Evolutionary conservation across 1,139 yeast genomes (phyloP), one percentile per base, ranked within the genome.

Genomic region (Yamadazyma dendronema): DNA sequence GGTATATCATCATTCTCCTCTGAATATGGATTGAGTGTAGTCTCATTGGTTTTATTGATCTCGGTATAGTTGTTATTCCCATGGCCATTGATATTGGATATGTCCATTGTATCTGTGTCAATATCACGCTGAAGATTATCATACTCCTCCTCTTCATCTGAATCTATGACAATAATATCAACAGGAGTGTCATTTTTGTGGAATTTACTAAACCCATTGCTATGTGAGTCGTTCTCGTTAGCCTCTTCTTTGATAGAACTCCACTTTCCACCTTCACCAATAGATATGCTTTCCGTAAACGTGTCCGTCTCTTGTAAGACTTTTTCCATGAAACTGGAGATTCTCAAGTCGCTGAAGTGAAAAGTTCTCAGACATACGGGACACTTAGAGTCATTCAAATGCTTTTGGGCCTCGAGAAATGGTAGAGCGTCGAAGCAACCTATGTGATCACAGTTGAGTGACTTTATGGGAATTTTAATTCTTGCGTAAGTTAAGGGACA

Each of bases 391-490:
- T 79, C 70, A 0, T 89, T 81, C 1, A 77, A 64, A 49, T 78
- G 83, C 34, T 67, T 62, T 51, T 84, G 92, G 22, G 81, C 65
- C 41, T 74, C 71, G 11, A 84, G 51, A 50, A 72, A 84, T 36
- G 80, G 74, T 19, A 66, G 54, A 0, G 80, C 82, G 58, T 84
- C 94, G 57, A 84, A 84, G 50, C 92, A 84, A 49, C 78, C 82
- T n/a, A 81, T 57, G 54, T 84, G 94, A 28, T 72, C 63, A 57
- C 92, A 84, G 38, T 61, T 65, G 0, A 68, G 61, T 2, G 86
- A 75, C 47, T 78, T 76, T 2, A 73, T 75, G 0, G 94, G 92
- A 41, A 68, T 61, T 39, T 65, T 64, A 72, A 84, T 77, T 42
- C 80, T 65, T n/a, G 74, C 67, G 46, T 74, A 79, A 1, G 86